Base-by-base conservation (phyloP, 2,329 filamentous ascomycete genomes). In the Fusarium dlaminii region DNA sequence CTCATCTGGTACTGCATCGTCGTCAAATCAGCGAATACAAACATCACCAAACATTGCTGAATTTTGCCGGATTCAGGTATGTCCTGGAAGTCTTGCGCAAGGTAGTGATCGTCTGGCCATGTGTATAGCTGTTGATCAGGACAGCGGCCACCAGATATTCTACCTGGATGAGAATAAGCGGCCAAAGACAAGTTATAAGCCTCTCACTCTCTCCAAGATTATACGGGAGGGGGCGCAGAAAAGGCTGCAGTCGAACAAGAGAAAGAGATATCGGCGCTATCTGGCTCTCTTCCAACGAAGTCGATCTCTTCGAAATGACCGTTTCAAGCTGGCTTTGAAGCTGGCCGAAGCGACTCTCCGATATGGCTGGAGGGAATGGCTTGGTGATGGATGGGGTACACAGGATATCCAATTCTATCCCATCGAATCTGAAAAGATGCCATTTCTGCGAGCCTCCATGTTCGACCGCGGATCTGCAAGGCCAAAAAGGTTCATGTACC, bases 311-410 rank as follows among this genome's bases (percentile, higher is more conserved):
- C 40, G 48, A 48, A 34, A 27, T 5, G 10, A 52, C 8, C 64
- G 46, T 10, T 68, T 49, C 54, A 52, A 55, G n/a, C 39, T 68
- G 4, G 65, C 60, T 8, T 42, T 58, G 13, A 68, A 58, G 29
- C 29, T 68, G 20, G 65, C 65, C 6, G 65, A 68, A 20, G 65
- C 65, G 3, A 64, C 60, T 29, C 54, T 65, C n/a, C 46, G 60
- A 20, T 68, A 68, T 42, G 61, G 60, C 24, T 68, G 65, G 65
- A 42, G 36, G 8, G 52, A 65, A 46, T 68, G 64, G 64, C 64
- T 68, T 8, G 54, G 60, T 2, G 65, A 68, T n/a, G 48, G 39
- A 9, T 65, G 65, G 65, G 61, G 48, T 13, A 59, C 39, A 12
- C 40, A 8, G 12, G 36, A 65, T 18, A 64, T 68, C 9, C 20